Conservation (phyloP, 2,329 filamentous ascomycete species). For the Triangularia setosa region DNA sequence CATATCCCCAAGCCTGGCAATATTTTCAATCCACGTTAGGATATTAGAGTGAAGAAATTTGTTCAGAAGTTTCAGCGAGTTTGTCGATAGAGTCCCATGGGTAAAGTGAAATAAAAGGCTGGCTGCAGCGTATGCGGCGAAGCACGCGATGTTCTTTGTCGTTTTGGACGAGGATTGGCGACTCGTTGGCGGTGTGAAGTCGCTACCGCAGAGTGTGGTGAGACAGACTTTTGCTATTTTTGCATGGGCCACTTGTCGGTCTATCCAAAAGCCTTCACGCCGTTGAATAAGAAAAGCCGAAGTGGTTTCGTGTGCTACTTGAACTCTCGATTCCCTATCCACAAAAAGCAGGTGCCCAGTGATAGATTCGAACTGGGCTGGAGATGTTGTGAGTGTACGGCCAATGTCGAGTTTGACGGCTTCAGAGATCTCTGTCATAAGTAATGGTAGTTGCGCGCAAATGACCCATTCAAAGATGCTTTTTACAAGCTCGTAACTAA, state of each 20-base stretch:
- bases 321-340: constrained; percentile 30
- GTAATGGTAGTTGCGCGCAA: constrained; percentile 32
- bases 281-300: constrained; percentile 28
- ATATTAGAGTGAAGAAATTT: constrained; percentile 32
- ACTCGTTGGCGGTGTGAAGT: constrained; percentile 32
- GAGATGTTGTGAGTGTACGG: constrained; percentile 28
- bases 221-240: constrained; percentile 34
- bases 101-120: constrained; percentile 34
- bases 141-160: constrained; percentile 20
- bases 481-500: constrained; percentile 27
- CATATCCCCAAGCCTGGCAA: constrained; percentile 7
- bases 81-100: constrained; percentile 21
- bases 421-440: constrained; percentile 30
- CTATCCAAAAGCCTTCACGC: constrained; percentile 31
- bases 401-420: constrained; percentile 33
- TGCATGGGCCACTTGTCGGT: constrained; percentile 27
- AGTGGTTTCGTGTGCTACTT: constrained; percentile 37
- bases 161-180: not conserved
- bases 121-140: constrained; percentile 29
- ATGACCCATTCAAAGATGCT: constrained; percentile 34
- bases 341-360: constrained; percentile 36
- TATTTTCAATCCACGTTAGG: constrained; percentile 35
- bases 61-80: constrained; percentile 24
- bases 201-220: constrained; percentile 29
- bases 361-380: constrained; percentile 22